Evolutionary conservation across 202 grass and related monocot species (phyloP).

Genomic region (Carex arenaria): DNA sequence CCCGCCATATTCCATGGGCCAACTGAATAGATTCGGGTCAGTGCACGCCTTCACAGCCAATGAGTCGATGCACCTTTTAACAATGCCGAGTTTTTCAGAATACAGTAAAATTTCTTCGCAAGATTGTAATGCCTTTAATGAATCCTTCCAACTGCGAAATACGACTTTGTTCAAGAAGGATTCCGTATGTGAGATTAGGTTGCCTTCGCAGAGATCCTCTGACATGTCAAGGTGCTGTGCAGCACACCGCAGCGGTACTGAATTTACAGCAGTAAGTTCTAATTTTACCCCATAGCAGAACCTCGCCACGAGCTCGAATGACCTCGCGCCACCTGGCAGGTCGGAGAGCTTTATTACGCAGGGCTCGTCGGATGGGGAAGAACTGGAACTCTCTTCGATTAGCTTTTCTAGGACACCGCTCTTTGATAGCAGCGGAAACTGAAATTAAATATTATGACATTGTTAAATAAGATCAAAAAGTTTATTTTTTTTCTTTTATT

Average conservation of each 20-base stretch:
- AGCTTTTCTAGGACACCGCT: constrained; percentile 59
- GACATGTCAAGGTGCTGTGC: constrained; percentile 91
- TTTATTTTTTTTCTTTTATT: constrained; percentile 10
- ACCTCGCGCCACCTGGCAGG: constrained; percentile 65
- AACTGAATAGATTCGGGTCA: constrained; percentile 87
- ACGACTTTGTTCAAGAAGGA: constrained; percentile 72
- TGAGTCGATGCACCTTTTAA: constrained; percentile 87
- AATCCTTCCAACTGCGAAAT: constrained; percentile 84
- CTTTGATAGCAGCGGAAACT: constrained; percentile 94
- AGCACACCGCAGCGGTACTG: constrained; percentile 65
- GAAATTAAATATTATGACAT: constrained; percentile 27
- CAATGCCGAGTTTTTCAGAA: constrained; percentile 81
- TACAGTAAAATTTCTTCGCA: constrained; percentile 70
- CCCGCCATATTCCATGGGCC: constrained; percentile 77
- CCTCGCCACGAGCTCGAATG: constrained; percentile 90
- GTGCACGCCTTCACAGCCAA: constrained; percentile 73
- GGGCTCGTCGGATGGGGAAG: constrained; percentile 32
- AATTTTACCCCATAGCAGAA: constrained; percentile 94
- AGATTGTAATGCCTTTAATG: constrained; percentile 62
- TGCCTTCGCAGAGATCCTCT: constrained; percentile 75
- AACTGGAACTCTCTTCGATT: constrained; percentile 59
- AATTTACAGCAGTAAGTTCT: constrained; percentile 76
- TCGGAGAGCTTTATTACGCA: constrained; percentile 50
- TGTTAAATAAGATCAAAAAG: not conserved
- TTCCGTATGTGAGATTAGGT: constrained; percentile 83